Conservation (phyloP, 2,329 filamentous ascomycete species). For the Polychaeton citri region DNA sequence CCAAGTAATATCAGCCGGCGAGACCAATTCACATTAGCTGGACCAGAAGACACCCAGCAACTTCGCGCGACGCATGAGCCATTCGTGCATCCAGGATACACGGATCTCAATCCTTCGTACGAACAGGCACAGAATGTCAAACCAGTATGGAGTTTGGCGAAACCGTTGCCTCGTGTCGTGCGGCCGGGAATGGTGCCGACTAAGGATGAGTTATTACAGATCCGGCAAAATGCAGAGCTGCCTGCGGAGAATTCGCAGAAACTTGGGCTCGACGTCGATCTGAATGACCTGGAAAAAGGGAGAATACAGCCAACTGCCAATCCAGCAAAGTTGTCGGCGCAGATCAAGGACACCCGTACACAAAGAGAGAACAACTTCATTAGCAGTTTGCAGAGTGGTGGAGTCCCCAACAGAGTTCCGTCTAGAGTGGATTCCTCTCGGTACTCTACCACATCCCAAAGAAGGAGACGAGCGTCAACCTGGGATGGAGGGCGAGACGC, state of each 20-base stretch:
- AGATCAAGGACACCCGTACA: slow-evolving; percentile 32
- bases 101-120: slow-evolving; percentile 40
- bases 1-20: background rate
- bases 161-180: slow-evolving; percentile 41
- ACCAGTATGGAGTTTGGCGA: slow-evolving; percentile 41
- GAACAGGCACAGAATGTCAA: slow-evolving; percentile 35
- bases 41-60: slow-evolving; percentile 8
- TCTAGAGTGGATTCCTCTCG: background rate
- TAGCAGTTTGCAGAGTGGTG: slow-evolving; percentile 9
- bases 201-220: slow-evolving; percentile 20
- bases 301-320: slow-evolving; percentile 25
- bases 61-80: slow-evolving; percentile 11
- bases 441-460: background rate
- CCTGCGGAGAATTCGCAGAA: slow-evolving; percentile 13
- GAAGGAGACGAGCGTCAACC: background rate
- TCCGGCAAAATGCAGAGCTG: slow-evolving; percentile 8
- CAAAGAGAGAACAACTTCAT: slow-evolving; percentile 20
- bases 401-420: background rate
- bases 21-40: slow-evolving; percentile 8
- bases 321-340: slow-evolving; percentile 28
- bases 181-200: slow-evolving; percentile 40
- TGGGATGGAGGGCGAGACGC: background rate
- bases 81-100: slow-evolving; percentile 39
- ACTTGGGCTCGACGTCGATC: slow-evolving; percentile 25
- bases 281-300: slow-evolving; percentile 31